Evolutionary conservation across 768 basidiomycete genomes (phyloP), one percentile per base, ranked within the genome.

Genomic region (Sutorius australiensis): DNA sequence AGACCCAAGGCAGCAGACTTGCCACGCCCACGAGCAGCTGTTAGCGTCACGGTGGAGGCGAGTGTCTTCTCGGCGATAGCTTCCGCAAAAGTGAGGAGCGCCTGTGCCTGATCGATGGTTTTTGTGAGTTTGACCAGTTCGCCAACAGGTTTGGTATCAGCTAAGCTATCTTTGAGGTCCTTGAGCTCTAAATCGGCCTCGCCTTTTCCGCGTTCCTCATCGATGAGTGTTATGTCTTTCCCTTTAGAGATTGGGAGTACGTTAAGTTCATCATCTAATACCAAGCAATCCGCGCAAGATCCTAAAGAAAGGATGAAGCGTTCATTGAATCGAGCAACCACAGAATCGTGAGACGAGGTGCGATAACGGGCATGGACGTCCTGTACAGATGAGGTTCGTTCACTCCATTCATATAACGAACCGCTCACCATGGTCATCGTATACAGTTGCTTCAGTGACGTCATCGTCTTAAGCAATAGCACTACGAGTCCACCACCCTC

Each of bases 271-370:
- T 99, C 97, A 65, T 99, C 97, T 46, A 99, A 80, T 24, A 98
- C 85, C 1, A 99, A 78, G 62, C 95, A 98, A 65, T 95, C 92
- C 8, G 86, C 77, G 64, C 92, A 98, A 16, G 92, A 89, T 21
- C 93, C 93, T 17, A 99, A 83, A 17, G 97, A 99, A 16, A 99
- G 81, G 62, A 99, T 98, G 72, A 99, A 99, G 11, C 97, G 89
- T 68, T 99, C 97, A 71, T 99, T 99, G 76, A 99, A 99, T 27
- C 97, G 84, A 0, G 97, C 92, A n/a, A 86, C 77, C 30, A 95
- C 88, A 6, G 86, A 78, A 63, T 91, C 89, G 63, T 95, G 92
- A 2, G 92, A 86, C 12, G 91, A 87, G 0, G 97, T 98, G 27
- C 95, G 80, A 67, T 98, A 99, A 32, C 97, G 83, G 1, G 90